phyloP scores from a whole-genome alignment of 176 grass and related monocot species.

The Cenchrus purpureus region DNA sequence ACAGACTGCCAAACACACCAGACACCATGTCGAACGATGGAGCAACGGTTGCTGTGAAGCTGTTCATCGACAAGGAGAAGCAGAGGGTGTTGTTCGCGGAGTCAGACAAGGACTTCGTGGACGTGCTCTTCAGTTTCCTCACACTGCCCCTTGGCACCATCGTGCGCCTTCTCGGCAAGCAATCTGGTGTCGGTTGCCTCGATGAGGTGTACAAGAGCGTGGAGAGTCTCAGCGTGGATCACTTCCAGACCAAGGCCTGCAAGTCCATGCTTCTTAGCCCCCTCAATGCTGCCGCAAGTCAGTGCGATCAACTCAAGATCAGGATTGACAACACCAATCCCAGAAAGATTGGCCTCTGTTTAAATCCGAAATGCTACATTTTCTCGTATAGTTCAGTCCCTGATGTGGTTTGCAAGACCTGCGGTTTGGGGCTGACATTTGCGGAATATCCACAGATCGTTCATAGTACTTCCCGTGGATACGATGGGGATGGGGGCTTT shows the following conservation, averaged over 20 bases:
- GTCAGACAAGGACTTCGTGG: conserved; percentile 52
- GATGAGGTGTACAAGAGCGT: conserved; percentile 40
- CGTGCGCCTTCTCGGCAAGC: conserved; percentile 39
- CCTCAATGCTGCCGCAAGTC: background rate
- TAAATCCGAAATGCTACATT: too few relatives aligned
- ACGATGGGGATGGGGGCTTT: background rate
- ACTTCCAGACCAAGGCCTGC: conserved; percentile 31
- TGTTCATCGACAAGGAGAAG: conserved; percentile 48
- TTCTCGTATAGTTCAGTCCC: background rate
- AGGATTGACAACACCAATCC: background rate
- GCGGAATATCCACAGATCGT: too few relatives aligned
- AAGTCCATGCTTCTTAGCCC: conserved; percentile 47
- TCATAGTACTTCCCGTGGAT: background rate
- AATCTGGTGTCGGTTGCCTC: conserved; percentile 23
- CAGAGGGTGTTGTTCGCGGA: conserved; percentile 48
- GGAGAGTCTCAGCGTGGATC: conserved; percentile 1
- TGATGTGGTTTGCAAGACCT: background rate
- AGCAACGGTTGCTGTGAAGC: conserved; percentile 31
- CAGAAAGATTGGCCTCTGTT: background rate
- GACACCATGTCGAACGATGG: background rate
- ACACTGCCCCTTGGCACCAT: conserved; percentile 51
- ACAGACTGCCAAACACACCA: too few relatives aligned
- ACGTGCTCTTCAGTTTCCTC: conserved; percentile 64
- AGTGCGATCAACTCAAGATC: background rate
- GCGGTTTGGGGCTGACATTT: background rate